These are phyloP conservation scores for Croton laevigatus DNA, from an alignment of 441 rosid species.

Conservation along the genomic window DNA sequence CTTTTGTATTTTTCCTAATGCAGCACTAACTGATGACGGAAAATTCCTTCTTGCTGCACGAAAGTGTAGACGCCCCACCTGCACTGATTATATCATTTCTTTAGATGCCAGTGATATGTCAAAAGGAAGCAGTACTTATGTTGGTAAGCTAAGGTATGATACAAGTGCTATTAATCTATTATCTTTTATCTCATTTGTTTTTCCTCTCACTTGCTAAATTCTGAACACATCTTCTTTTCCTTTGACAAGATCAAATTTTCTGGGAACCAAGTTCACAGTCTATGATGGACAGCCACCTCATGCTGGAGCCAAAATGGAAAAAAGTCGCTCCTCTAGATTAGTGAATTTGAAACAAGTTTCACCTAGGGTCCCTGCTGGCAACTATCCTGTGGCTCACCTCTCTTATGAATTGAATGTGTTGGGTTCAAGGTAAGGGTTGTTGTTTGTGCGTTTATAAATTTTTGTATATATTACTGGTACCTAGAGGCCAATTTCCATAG, in stretches of 20 bases:
- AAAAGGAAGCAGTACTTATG: slow-evolving; percentile 68
- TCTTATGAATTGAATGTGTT: slow-evolving; percentile 91
- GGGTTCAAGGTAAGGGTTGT: slow-evolving; percentile 73
- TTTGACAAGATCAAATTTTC: slow-evolving; percentile 64
- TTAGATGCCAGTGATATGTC: slow-evolving; percentile 67
- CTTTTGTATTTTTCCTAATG: slow-evolving; percentile 7
- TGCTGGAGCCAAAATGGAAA: slow-evolving; percentile 60
- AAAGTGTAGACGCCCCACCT: slow-evolving; percentile 82
- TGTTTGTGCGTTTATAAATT: background rate
- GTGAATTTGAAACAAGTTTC: slow-evolving; percentile 76
- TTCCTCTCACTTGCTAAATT: slow-evolving; percentile 13
- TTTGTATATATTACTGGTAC: background rate
- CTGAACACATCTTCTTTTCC: slow-evolving; percentile 10
- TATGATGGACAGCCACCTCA: slow-evolving; percentile 85
- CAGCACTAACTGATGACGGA: slow-evolving; percentile 81
- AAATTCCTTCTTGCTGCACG: slow-evolving; percentile 96
- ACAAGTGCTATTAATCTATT: slow-evolving; percentile 1
- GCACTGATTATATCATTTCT: slow-evolving; percentile 91
- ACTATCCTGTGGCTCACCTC: slow-evolving; percentile 72
- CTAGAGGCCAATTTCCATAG: background rate
- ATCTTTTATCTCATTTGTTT: no score
- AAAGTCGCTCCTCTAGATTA: slow-evolving; percentile 70
- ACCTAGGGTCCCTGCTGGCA: slow-evolving; percentile 75
- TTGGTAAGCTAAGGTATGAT: slow-evolving; percentile 83
- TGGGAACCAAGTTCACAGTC: slow-evolving; percentile 82